Percentiles rank a stretch among this genome's conserved stretches.
These are phyloP conservation scores for Curvularia spicifera DNA, from an alignment of 2,329 filamentous ascomycete species.

Conservation along the genomic window DNA sequence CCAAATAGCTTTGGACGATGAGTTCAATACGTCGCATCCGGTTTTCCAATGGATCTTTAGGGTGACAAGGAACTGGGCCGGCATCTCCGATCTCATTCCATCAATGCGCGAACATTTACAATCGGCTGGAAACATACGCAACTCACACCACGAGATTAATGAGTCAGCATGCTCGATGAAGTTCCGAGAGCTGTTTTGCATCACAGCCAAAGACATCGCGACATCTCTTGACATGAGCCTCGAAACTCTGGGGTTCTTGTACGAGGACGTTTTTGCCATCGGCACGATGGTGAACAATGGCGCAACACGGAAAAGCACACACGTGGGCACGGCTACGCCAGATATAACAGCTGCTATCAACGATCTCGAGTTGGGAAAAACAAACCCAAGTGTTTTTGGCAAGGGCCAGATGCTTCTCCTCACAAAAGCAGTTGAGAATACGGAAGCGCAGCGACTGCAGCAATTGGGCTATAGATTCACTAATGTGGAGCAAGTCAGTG, in stretches of 20 bases:
- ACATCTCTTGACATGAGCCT: constrained; percentile 68
- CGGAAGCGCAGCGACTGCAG: constrained; percentile 69
- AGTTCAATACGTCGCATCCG: constrained; percentile 76
- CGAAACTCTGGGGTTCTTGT: constrained; percentile 70
- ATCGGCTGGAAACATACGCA: constrained; percentile 31
- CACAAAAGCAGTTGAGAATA: constrained; percentile 66
- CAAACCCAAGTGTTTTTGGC: constrained; percentile 57
- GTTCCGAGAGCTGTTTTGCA: constrained; percentile 83
- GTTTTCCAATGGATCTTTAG: constrained; percentile 89
- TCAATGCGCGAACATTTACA: constrained; percentile 79
- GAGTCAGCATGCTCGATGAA: constrained; percentile 75
- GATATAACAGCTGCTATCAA: constrained; percentile 32
- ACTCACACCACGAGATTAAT: constrained; percentile 52
- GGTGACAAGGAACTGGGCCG: constrained; percentile 77
- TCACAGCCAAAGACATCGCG: constrained; percentile 77
- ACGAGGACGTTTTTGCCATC: constrained; percentile 76
- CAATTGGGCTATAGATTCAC: constrained; percentile 82
- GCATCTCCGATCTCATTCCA: constrained; percentile 70
- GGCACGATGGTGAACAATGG: constrained; percentile 64
- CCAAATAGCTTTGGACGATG: constrained; percentile 67
- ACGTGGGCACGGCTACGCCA: constrained; percentile 33
- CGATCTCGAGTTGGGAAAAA: constrained; percentile 51
- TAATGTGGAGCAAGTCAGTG: constrained; percentile 62
- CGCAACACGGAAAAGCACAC: constrained; percentile 59
- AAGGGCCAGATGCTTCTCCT: constrained; percentile 83